Base-by-base conservation (phyloP, 2,329 filamentous ascomycete species). In the Mariannaea sp. region DNA sequence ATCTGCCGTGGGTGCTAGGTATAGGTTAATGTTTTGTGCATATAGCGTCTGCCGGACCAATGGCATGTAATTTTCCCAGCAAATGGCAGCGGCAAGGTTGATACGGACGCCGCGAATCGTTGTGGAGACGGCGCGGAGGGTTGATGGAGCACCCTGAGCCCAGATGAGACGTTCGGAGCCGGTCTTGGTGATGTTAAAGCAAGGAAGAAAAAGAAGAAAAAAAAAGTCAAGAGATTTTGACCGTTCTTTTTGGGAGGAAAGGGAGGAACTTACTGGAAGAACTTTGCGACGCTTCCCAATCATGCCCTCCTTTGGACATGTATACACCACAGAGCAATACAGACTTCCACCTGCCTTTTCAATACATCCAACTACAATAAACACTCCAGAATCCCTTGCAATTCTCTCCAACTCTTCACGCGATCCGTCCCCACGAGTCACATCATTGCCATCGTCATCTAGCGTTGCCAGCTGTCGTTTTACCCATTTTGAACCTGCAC, bases 41-140 rank as follows among this genome's bases (percentile, higher is more conserved):
- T 97, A 97, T 30, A 97, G 78, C 13, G 85, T 81, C 69, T 96
- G 89, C 14, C 93, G 83, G 7, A 97, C 78, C 14, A 97, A 76
- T 0, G 92, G 92, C 92, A 96, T 97, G 75, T 93, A 96, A 71
- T 90, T 96, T 72, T 97, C 92, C 92, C 92, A 97, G 77, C 92
- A 96, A 61, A 97, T 95, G 3, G 92, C 93, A 3, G 89, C 86
- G 0, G 88, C 92, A 55, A 97, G 81, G 51, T 90, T 93, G 55
- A 97, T 74, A 58, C 84, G 85, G 2, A 92, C 83, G 43, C 90
- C 91, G 56, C 87, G 87, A 69, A 97, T 91, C 19, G 79, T 83
- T 1, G 91, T 92, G 20, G 84, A 87, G 1, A 96, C 84, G 3
- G 92, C 92, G 57, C 84, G 84, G 22, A 97, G 80, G 3, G 90